Evolutionary conservation across 305 asterid genomes (phyloP).

Genomic region (Petunia hybrid): DNA sequence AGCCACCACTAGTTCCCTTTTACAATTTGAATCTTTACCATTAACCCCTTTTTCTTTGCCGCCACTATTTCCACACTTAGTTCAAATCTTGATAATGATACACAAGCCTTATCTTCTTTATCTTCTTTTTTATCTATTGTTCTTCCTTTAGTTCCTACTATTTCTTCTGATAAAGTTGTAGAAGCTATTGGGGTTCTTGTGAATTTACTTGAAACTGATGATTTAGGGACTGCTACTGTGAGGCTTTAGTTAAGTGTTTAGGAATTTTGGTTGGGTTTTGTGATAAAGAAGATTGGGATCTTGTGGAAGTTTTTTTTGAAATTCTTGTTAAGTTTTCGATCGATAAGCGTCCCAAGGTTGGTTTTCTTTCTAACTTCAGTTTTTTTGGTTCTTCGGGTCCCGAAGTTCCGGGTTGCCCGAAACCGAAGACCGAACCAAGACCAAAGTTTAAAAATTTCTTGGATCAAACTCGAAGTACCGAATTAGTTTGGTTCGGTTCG

Average conservation of each 20-base stretch:
- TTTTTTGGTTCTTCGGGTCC: too few species aligned
- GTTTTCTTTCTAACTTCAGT: too few species aligned
- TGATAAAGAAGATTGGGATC: conserved; percentile 68
- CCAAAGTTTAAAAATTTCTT: too few species aligned
- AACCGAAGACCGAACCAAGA: too few species aligned
- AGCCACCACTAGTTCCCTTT: conserved; percentile 87
- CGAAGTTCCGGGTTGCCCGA: too few species aligned
- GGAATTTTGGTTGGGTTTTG: conserved; percentile 75
- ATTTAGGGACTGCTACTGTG: conserved; percentile 73
- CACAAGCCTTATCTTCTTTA: conserved; percentile 69
- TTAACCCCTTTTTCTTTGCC: conserved; percentile 79
- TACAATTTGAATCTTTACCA: conserved; percentile 71
- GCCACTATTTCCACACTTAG: conserved; percentile 72
- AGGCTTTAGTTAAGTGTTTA: conserved; percentile 78
- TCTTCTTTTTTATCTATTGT: conserved; percentile 76
- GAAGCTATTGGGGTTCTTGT: conserved; percentile 62
- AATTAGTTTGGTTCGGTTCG: too few species aligned
- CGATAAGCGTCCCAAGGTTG: conserved; percentile 92
- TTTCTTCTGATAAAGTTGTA: conserved; percentile 61
- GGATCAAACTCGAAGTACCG: too few species aligned
- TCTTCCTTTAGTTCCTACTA: conserved; percentile 66
- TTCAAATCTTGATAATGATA: conserved; percentile 57
- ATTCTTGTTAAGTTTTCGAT: conserved; percentile 66
- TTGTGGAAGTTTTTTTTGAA: conserved; percentile 62
- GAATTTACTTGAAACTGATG: conserved; percentile 50